Evolutionary conservation across 345 rosid species (phyloP).

Genomic region (Populus euphratica): DNA sequence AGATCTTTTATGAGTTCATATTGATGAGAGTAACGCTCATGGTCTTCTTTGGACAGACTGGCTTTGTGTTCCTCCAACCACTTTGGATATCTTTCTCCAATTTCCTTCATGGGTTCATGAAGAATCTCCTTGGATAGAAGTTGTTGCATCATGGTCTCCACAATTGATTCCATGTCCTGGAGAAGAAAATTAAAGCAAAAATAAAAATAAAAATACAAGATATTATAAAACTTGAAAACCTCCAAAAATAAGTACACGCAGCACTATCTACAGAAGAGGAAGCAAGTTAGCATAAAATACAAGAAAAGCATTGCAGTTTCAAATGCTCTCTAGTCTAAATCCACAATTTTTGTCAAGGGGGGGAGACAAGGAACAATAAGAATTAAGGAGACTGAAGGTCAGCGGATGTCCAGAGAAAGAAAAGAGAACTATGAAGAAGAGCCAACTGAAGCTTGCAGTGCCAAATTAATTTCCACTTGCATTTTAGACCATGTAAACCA

Average conservation of each 20-base stretch:
- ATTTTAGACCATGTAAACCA: not conserved
- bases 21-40: constrained; percentile 61
- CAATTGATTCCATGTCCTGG: constrained; percentile 89
- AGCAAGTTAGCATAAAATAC: not conserved
- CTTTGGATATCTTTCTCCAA: constrained; percentile 78
- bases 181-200: constrained; percentile 4
- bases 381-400: not conserved
- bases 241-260: not conserved
- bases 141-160: constrained; percentile 99
- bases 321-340: not conserved
- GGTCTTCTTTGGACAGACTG: constrained; percentile 60
- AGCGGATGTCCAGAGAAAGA: not conserved
- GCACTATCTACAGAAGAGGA: not conserved
- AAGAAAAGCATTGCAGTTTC: not conserved
- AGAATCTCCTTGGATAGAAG: constrained; percentile 91
- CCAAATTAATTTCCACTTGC: not conserved
- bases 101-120: constrained; percentile 97
- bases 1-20: constrained; percentile 72
- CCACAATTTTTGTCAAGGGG: not conserved
- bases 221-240: not conserved
- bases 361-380: not conserved
- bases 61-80: constrained; percentile 85
- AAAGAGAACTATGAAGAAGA: not conserved
- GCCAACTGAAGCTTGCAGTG: not conserved
- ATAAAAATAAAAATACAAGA: not conserved